Percentiles rank a stretch among this genome's conserved stretches.
phyloP scores from a whole-genome alignment of 2,329 filamentous ascomycete genomes.

The Trichoderma citrinoviride region DNA sequence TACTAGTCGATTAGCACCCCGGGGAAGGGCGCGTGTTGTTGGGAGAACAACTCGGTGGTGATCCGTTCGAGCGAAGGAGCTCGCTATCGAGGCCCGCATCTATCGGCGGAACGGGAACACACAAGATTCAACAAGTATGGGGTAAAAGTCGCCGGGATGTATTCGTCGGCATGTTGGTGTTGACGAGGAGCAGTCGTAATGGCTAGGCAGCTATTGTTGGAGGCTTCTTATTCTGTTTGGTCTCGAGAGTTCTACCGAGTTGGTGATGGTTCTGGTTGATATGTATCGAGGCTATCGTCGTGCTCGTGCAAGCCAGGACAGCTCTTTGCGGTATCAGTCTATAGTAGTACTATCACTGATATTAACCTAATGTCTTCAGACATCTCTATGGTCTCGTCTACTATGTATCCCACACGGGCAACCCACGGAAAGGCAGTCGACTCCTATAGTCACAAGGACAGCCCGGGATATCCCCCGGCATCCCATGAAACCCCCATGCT shows the following conservation, averaged over 20 bases:
- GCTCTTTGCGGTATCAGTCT: no score
- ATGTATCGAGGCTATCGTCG: no score
- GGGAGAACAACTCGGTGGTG: neutral
- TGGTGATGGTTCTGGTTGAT: no score
- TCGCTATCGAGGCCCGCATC: constrained; percentile 3
- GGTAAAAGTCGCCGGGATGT: neutral
- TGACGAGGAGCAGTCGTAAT: neutral
- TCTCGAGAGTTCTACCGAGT: neutral
- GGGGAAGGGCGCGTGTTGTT: neutral
- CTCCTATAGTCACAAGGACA: no score
- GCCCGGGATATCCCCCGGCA: no score
- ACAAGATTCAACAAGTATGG: neutral
- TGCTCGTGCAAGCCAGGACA: no score
- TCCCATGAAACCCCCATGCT: neutral
- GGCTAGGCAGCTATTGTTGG: neutral
- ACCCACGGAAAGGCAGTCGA: no score
- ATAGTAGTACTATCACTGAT: no score
- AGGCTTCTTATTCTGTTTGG: neutral
- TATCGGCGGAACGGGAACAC: constrained; percentile 16
- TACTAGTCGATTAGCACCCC: no score
- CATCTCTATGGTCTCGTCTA: no score
- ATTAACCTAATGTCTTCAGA: no score
- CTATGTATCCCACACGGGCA: no score
- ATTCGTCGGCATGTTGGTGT: neutral
- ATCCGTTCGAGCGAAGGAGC: constrained; percentile 20